A percentile compares a stretch with the other conserved stretches of the same genome.
phyloP scores from a whole-genome alignment of 2,329 filamentous ascomycete species.

The Pseudogymnoascus pannorum region DNA sequence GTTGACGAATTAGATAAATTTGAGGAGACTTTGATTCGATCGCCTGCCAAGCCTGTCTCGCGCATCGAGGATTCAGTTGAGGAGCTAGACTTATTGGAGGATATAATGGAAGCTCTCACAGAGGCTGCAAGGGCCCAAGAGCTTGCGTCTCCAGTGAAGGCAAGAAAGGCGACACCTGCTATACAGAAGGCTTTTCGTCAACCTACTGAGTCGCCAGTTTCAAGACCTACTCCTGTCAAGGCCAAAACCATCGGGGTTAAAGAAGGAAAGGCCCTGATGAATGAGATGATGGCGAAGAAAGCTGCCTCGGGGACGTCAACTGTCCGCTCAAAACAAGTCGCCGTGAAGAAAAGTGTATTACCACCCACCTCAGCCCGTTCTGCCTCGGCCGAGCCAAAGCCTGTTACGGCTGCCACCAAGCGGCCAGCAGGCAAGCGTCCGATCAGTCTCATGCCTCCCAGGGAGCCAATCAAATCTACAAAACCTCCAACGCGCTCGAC shows the following conservation, averaged over 20 bases:
- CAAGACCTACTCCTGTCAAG: neutral
- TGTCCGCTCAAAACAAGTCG: neutral
- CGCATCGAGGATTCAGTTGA: constrained; percentile 59
- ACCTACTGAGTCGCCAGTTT: neutral
- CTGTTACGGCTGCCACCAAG: constrained; percentile 11
- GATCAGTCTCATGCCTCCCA: constrained; percentile 36
- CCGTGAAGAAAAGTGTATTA: neutral
- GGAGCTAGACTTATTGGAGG: constrained; percentile 54
- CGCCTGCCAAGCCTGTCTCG: constrained; percentile 31
- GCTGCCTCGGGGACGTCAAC: constrained; percentile 2
- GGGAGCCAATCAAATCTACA: constrained; percentile 42
- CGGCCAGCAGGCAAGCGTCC: constrained; percentile 28
- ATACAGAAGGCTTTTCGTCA: neutral
- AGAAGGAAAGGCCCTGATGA: constrained; percentile 2
- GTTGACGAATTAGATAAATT: constrained; percentile 51
- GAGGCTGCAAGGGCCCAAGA: constrained; percentile 22
- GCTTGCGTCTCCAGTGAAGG: constrained; percentile 19
- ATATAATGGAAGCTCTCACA: constrained; percentile 44
- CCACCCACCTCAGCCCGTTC: neutral
- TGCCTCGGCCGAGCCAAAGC: constrained; percentile 2
- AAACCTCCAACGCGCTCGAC: constrained; percentile 48
- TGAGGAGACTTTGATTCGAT: constrained; percentile 11
- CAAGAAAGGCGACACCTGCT: constrained; percentile 1
- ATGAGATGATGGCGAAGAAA: constrained; percentile 7
- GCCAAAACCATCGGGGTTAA: constrained; percentile 1